Percentiles rank a stretch among this genome's conserved stretches.
These are phyloP conservation scores for Nakazawaea sp. DNA, from an alignment of 805 yeast genomes.

Conservation along the genomic window DNA sequence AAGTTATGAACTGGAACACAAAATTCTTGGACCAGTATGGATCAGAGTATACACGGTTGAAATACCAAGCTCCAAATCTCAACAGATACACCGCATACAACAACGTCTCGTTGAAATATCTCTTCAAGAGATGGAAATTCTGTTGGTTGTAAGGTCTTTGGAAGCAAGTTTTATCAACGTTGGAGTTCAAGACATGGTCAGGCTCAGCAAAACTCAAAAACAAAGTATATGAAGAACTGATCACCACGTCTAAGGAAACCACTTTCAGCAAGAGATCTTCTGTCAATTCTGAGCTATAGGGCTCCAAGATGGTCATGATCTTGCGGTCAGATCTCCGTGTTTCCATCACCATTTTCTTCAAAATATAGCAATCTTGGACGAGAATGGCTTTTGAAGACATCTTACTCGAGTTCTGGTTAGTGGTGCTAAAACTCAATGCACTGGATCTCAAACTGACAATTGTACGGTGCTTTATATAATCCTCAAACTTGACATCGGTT, in stretches of 20 bases:
- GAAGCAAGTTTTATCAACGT: constrained; percentile 2
- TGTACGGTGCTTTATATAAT: constrained; percentile 1
- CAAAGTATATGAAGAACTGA: constrained; percentile 1
- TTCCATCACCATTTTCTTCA: constrained; percentile 4
- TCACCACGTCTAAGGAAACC: constrained; percentile 2
- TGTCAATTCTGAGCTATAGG: background rate
- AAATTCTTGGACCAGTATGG: constrained; percentile 4
- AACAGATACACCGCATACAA: background rate
- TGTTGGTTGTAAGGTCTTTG: background rate
- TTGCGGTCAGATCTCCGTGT: background rate
- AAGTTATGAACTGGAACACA: constrained; percentile 1
- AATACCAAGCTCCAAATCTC: constrained; percentile 1
- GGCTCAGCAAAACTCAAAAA: constrained; percentile 5
- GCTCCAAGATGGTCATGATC: constrained; percentile 2
- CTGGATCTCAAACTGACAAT: constrained; percentile 2
- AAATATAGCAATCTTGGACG: background rate
- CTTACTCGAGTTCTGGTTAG: constrained; percentile 4
- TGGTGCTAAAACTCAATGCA: background rate
- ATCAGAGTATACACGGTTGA: constrained; percentile 4
- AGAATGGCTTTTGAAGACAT: constrained; percentile 1
- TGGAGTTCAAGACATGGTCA: constrained; percentile 6
- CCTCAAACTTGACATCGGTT: background rate
- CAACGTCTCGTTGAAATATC: constrained; percentile 5
- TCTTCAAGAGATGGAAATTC: constrained; percentile 5
- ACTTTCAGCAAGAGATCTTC: constrained; percentile 3